Evolutionary conservation across 2,329 filamentous ascomycete species (phyloP).

Genomic region (Arthrocladium fulminans): DNA sequence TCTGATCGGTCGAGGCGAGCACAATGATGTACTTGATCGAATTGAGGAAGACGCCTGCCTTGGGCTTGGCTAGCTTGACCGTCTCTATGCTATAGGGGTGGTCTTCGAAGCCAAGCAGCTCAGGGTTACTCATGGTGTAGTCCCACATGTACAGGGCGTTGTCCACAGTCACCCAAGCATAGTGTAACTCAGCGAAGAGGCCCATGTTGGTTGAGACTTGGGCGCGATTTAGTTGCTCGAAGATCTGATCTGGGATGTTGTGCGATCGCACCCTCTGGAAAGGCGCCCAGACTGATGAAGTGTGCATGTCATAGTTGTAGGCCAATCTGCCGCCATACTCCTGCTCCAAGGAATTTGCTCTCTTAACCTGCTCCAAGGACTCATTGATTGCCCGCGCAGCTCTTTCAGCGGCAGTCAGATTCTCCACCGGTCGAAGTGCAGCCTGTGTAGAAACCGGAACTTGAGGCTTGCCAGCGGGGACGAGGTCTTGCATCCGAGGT

Average conservation of each 20-base stretch:
- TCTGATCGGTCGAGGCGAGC: constrained; percentile 75
- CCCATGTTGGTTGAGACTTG: constrained; percentile 91
- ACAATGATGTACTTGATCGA: constrained; percentile 82
- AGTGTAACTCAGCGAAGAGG: constrained; percentile 84
- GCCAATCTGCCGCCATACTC: constrained; percentile 65
- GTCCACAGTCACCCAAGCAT: constrained; percentile 93
- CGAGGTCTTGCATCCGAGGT: background rate
- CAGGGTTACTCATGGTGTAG: constrained; percentile 84
- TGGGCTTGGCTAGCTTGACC: constrained; percentile 79
- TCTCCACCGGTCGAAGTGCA: constrained; percentile 28
- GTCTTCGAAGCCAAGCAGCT: constrained; percentile 86
- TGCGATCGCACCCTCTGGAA: constrained; percentile 83
- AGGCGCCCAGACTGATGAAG: constrained; percentile 64
- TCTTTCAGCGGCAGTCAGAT: constrained; percentile 62
- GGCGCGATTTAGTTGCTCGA: constrained; percentile 82
- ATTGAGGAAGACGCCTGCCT: constrained; percentile 75
- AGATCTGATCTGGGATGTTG: constrained; percentile 82
- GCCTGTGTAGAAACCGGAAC: constrained; percentile 8
- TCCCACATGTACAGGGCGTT: constrained; percentile 97
- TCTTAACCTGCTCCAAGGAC: constrained; percentile 59
- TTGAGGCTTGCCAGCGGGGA: background rate
- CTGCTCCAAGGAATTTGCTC: constrained; percentile 82
- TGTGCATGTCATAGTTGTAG: constrained; percentile 78
- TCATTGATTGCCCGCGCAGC: constrained; percentile 77
- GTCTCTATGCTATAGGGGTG: constrained; percentile 78